Base-by-base conservation (phyloP, 345 rosid genomes). In the Microcos paniculata region DNA sequence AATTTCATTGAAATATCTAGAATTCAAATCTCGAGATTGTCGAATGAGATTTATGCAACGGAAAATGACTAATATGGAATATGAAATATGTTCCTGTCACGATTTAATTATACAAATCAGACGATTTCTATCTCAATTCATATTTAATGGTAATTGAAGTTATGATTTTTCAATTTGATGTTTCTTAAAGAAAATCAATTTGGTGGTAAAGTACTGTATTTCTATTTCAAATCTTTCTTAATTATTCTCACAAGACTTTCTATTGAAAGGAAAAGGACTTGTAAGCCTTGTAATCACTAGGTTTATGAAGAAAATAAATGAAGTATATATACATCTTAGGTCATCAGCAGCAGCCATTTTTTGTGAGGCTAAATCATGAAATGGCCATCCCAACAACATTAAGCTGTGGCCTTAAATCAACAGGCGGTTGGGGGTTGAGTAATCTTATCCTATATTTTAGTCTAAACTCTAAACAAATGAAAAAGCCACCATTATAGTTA, bases 381-480 rank as follows among this genome's bases (percentile, higher is more conserved):
- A 13, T 19, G 46, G 53, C 6, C 24, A 71, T 10, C 35, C 40
- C 26, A 30, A 23, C 15, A 31, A 33, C 16, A 3, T 16, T 10
- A 53, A 35, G 56, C n/a, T 68, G 61, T 71, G 75, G 75, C 31
- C 48, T 38, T 33, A 2, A 72, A 23, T 40, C 2, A 55, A 66
- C 7, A 30, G 78, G 78, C 72, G 72, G 72, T 67, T 65, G 43
- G 19, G 33, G 33, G 33, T 26, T 69, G 14, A 8, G 19, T 65
- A 35, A 65, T 65, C 55, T 53, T 65, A 35, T 40, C 48, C 43
- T 18, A 21, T 23, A 4, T 30, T 18, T 53, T 31, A 53, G 19
- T 49, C 2, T 62, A 31, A 53, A 19, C 1, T 28, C 2, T 62
- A 31, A 53, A 19, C 1, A 13, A 23, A 56, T 15, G 38, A 28